Percentiles rank a stretch among this genome's conserved stretches.
These are phyloP conservation scores for Lactarius hengduanensis DNA, from an alignment of 768 basidiomycete species.

Conservation along the genomic window DNA sequence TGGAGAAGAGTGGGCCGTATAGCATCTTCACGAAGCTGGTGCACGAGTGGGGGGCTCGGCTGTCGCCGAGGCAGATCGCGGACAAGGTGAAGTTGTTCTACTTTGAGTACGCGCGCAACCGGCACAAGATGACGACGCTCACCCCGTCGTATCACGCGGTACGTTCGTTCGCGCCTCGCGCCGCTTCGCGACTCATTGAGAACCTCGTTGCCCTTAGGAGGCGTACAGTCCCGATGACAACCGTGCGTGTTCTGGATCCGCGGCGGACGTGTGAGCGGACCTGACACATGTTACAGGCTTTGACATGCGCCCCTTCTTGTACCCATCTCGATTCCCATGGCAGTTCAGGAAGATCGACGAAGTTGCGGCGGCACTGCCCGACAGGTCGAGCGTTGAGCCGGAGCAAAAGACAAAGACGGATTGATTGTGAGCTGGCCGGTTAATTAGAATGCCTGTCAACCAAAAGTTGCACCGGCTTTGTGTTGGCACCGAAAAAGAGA, in stretches of 20 bases:
- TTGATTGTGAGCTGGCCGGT: neutral
- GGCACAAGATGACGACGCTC: constrained; percentile 98
- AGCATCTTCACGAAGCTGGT: constrained; percentile 95
- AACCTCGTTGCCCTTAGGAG: constrained; percentile 51
- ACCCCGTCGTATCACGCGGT: constrained; percentile 95
- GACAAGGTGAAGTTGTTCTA: constrained; percentile 97
- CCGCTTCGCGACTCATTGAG: constrained; percentile 4
- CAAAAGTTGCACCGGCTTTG: neutral
- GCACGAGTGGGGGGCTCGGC: constrained; percentile 85
- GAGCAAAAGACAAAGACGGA: constrained; percentile 29
- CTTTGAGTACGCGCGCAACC: constrained; percentile 93
- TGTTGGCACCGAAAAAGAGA: neutral
- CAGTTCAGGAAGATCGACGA: constrained; percentile 96
- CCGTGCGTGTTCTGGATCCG: constrained; percentile 48
- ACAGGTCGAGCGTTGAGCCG: constrained; percentile 45
- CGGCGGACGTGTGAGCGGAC: constrained; percentile 21
- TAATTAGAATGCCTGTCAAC: neutral
- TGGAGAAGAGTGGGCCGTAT: constrained; percentile 97
- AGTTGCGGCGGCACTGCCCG: constrained; percentile 72
- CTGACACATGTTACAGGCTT: constrained; percentile 56
- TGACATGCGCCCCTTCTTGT: constrained; percentile 94
- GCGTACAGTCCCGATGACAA: constrained; percentile 97
- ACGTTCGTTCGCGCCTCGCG: constrained; percentile 35
- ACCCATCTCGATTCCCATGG: constrained; percentile 93
- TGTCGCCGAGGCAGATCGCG: constrained; percentile 88